Conservation (phyloP, 345 rosid species). For the Balakata baccata region DNA sequence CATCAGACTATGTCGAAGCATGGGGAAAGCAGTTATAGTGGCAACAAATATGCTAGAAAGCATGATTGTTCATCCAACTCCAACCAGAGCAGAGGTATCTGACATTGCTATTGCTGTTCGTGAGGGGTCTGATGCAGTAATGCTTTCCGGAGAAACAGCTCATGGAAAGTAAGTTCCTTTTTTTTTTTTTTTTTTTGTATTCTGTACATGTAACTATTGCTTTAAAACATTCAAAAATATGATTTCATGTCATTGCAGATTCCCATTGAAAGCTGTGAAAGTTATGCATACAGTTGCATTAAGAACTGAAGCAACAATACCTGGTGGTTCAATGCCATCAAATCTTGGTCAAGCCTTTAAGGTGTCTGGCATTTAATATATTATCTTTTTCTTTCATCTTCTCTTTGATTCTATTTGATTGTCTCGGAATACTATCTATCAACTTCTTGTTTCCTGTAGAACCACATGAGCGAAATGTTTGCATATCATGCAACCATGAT, state of each 20-base stretch:
- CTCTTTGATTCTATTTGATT: constrained; percentile 6
- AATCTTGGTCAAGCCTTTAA: constrained; percentile 89
- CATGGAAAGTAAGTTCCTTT: constrained; percentile 76
- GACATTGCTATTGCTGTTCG: constrained; percentile 98
- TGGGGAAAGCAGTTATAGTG: constrained; percentile 98
- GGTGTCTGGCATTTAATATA: constrained; percentile 30
- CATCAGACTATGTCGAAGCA: constrained; percentile 87
- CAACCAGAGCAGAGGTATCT: constrained; percentile 97
- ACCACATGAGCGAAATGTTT: constrained; percentile 98
- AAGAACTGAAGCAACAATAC: constrained; percentile 86
- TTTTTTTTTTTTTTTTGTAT: neutral
- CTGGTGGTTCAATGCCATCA: constrained; percentile 72
- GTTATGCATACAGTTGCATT: constrained; percentile 97
- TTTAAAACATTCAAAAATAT: neutral
- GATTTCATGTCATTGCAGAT: constrained; percentile 42
- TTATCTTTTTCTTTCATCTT: neutral
- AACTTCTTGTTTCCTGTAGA: constrained; percentile 44
- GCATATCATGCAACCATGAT: constrained; percentile 99
- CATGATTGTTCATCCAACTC: constrained; percentile 98
- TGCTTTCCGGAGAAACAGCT: constrained; percentile 99
- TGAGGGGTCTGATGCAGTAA: constrained; percentile 95
- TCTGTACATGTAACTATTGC: neutral
- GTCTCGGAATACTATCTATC: neutral
- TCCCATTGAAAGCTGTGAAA: constrained; percentile 92
- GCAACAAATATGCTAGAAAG: constrained; percentile 99